Evolutionary conservation across 768 basidiomycete species (phyloP).

Genomic region (Amanita pallidorosea): DNA sequence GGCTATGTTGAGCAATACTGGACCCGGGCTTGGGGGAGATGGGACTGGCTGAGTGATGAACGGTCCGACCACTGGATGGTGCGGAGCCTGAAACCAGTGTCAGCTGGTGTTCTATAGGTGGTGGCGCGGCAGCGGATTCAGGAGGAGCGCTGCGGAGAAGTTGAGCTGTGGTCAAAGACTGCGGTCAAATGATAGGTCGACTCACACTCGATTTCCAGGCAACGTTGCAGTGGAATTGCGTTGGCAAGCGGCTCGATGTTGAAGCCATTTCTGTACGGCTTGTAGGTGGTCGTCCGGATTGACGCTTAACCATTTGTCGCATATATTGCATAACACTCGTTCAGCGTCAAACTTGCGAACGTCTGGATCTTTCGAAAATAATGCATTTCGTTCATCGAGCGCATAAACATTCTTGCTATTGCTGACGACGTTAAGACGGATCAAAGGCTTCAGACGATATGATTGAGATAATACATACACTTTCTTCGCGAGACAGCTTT

Average conservation of each 20-base stretch:
- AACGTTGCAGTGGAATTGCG: slow-evolving; percentile 12
- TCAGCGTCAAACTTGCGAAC: slow-evolving; percentile 71
- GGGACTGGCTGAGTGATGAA: slow-evolving; percentile 18
- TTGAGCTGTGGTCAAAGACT: background rate
- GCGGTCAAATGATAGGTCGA: background rate
- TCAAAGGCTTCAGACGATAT: background rate
- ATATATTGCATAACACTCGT: slow-evolving; percentile 56
- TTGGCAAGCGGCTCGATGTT: slow-evolving; percentile 49
- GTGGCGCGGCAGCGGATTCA: slow-evolving; percentile 1
- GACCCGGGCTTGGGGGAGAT: slow-evolving; percentile 6
- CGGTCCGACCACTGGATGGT: background rate
- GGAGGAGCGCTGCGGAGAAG: background rate
- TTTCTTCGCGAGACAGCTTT: slow-evolving; percentile 74
- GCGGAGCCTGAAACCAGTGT: slow-evolving; percentile 5
- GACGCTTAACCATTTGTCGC: slow-evolving; percentile 58
- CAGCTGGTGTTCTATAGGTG: slow-evolving; percentile 7
- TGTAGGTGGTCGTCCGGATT: slow-evolving; percentile 47
- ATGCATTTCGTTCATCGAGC: slow-evolving; percentile 46
- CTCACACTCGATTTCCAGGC: slow-evolving; percentile 6
- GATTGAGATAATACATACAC: slow-evolving; percentile 31
- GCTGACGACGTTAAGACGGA: slow-evolving; percentile 1
- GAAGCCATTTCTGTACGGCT: slow-evolving; percentile 56
- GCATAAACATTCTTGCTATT: slow-evolving; percentile 18
- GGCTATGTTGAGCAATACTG: slow-evolving; percentile 5
- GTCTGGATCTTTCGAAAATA: slow-evolving; percentile 55